phyloP scores from a whole-genome alignment of 495 filamentous ascomycete genomes.

The Penicillium lividum region DNA sequence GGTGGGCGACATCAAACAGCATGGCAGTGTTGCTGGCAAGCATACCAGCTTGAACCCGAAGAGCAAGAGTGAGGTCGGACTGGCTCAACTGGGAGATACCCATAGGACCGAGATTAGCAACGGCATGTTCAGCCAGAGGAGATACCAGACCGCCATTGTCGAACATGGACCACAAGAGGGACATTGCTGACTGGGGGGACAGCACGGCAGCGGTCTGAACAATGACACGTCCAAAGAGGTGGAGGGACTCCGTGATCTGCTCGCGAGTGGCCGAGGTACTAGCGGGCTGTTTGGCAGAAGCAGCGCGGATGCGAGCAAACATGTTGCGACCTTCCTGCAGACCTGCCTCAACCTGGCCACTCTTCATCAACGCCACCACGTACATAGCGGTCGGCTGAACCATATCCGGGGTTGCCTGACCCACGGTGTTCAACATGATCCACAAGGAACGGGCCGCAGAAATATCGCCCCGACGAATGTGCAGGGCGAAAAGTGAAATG shows the following conservation, averaged over 20 bases:
- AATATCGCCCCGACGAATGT: slow-evolving; percentile 77
- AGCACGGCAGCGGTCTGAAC: slow-evolving; percentile 48
- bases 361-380: slow-evolving; percentile 75
- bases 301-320: slow-evolving; percentile 74
- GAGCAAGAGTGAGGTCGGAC: slow-evolving; percentile 59
- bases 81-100: slow-evolving; percentile 56
- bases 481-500: slow-evolving; percentile 82
- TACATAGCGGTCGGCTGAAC: slow-evolving; percentile 88
- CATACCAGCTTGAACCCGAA: slow-evolving; percentile 66
- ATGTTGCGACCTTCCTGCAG: slow-evolving; percentile 75
- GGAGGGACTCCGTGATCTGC: slow-evolving; percentile 83
- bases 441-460: slow-evolving; percentile 74
- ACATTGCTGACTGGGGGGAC: slow-evolving; percentile 56
- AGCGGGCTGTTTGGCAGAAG: slow-evolving; percentile 35
- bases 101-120: slow-evolving; percentile 60
- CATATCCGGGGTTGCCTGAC: slow-evolving; percentile 62
- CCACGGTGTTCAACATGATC: slow-evolving; percentile 63
- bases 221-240: slow-evolving; percentile 67
- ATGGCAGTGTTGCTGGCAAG: slow-evolving; percentile 47
- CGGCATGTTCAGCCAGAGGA: slow-evolving; percentile 61
- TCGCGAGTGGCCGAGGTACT: slow-evolving; percentile 52
- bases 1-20: slow-evolving; percentile 54
- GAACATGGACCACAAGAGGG: slow-evolving; percentile 71
- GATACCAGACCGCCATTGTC: slow-evolving; percentile 65
- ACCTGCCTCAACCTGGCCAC: slow-evolving; percentile 74